Conservation (phyloP, 2,329 filamentous ascomycete species). For the Ceratocystis diversiconidia region DNA sequence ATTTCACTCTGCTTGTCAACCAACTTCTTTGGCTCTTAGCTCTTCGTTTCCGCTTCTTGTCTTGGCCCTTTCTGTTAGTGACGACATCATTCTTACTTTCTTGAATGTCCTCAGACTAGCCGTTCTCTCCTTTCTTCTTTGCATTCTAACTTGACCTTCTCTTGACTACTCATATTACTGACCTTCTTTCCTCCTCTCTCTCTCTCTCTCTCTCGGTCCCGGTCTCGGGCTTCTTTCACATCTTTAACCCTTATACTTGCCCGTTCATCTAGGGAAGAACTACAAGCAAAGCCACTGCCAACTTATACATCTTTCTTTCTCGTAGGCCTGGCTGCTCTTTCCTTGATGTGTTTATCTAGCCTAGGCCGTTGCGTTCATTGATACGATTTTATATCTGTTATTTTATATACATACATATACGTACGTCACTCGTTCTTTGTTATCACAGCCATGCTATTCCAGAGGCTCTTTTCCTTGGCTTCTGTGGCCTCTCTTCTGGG, state of each 20-base stretch:
- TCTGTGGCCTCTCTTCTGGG: slow-evolving; percentile 6
- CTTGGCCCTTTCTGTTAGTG: background rate
- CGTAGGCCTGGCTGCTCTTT: background rate
- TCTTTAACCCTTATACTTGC: background rate
- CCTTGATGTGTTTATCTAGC: background rate
- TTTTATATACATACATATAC: background rate
- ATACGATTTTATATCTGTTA: background rate
- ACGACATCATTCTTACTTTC: background rate
- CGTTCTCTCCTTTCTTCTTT: background rate
- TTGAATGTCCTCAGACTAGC: background rate
- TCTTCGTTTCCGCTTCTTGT: background rate
- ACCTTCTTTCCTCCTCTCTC: background rate
- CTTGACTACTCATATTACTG: background rate
- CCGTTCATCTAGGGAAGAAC: background rate
- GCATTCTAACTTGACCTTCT: background rate
- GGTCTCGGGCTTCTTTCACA: background rate
- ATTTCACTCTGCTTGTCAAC: background rate
- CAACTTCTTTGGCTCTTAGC: background rate
- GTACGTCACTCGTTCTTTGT: background rate
- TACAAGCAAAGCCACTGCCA: background rate
- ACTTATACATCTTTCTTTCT: background rate
- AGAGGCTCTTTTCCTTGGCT: slow-evolving; percentile 5
- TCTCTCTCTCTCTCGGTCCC: background rate
- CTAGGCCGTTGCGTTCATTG: background rate
- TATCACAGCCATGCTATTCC: background rate